phyloP scores from a whole-genome alignment of 2,329 filamentous ascomycete genomes.

The Aspergillus proliferans region DNA sequence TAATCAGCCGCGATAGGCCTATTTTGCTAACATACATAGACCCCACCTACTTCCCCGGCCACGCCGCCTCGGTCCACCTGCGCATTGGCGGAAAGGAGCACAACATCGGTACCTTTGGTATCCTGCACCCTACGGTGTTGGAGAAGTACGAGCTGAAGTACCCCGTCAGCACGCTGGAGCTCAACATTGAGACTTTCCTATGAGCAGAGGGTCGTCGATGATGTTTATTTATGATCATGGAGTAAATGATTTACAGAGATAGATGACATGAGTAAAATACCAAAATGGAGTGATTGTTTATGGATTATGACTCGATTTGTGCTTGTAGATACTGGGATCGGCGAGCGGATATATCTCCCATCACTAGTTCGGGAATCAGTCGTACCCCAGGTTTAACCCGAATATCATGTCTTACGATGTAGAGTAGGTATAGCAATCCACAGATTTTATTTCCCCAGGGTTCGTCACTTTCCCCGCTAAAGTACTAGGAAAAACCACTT shows the following conservation, averaged over 20 bases:
- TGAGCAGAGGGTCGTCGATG: conserved; percentile 32
- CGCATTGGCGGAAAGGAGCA: conserved; percentile 66
- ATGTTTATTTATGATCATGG: neutral
- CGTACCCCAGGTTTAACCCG: too few species aligned
- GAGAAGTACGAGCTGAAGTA: conserved; percentile 91
- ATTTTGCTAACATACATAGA: conserved; percentile 37
- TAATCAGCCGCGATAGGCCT: too few species aligned
- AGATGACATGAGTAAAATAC: conserved; percentile 17
- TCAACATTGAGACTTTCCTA: conserved; percentile 91
- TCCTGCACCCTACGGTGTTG: conserved; percentile 85
- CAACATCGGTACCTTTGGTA: conserved; percentile 83
- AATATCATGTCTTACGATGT: too few species aligned
- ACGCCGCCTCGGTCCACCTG: conserved; percentile 78
- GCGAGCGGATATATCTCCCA: too few species aligned
- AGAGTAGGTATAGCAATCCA: too few species aligned
- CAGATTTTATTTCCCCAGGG: conserved; percentile 1
- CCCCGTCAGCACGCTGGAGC: conserved; percentile 87
- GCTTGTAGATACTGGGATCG: too few species aligned
- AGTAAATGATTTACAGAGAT: conserved; percentile 13
- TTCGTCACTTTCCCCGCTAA: conserved; percentile 1
- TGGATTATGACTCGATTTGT: neutral
- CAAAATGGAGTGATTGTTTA: conserved; percentile 2
- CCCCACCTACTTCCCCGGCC: conserved; percentile 83
- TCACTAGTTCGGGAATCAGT: too few species aligned
- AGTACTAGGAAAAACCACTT: neutral